A percentile compares a stretch with the other conserved stretches of the same genome.
Conservation (phyloP, 108 stramenopile genomes). For the Cylindrotheca fusiformis region DNA sequence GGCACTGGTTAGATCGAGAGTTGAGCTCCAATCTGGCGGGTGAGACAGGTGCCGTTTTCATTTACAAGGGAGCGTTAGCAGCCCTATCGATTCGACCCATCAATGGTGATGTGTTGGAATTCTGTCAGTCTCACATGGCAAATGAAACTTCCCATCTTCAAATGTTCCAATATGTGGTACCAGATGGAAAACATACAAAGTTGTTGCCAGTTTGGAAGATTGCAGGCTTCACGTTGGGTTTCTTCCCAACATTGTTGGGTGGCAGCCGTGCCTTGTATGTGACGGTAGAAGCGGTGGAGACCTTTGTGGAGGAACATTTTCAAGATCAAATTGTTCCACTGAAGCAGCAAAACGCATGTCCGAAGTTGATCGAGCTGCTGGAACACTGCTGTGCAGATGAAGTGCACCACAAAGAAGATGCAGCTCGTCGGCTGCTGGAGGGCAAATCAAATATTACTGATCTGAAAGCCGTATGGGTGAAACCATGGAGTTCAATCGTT, state of each 20-base stretch:
- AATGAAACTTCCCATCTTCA: conserved; percentile 11
- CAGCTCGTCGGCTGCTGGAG: conserved; percentile 1
- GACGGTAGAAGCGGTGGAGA: conserved; percentile 23
- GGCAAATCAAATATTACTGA: background rate
- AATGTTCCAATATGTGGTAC: conserved; percentile 2
- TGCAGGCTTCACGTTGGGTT: conserved; percentile 19
- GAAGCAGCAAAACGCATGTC: background rate
- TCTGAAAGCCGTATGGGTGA: conserved; percentile 7
- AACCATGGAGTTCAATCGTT: conserved; percentile 13
- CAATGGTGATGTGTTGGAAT: background rate
- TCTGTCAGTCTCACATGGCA: conserved; percentile 5
- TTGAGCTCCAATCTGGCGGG: conserved; percentile 19
- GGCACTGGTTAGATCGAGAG: conserved; percentile 25
- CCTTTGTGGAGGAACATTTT: conserved; percentile 28
- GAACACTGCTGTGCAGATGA: conserved; percentile 28
- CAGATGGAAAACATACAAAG: background rate
- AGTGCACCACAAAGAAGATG: conserved; percentile 26
- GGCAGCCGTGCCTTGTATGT: conserved; percentile 16
- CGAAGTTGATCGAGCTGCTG: conserved; percentile 14
- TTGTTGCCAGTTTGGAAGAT: conserved; percentile 14
- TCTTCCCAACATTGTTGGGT: conserved; percentile 8
- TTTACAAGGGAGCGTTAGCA: conserved; percentile 15
- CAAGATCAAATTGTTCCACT: conserved; percentile 16
- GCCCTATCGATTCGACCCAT: conserved; percentile 1
- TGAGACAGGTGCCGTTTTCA: conserved; percentile 20